Evolutionary conservation across 345 rosid genomes (phyloP), one percentile per base, ranked within the genome.

Genomic region (Brassica rapa): DNA sequence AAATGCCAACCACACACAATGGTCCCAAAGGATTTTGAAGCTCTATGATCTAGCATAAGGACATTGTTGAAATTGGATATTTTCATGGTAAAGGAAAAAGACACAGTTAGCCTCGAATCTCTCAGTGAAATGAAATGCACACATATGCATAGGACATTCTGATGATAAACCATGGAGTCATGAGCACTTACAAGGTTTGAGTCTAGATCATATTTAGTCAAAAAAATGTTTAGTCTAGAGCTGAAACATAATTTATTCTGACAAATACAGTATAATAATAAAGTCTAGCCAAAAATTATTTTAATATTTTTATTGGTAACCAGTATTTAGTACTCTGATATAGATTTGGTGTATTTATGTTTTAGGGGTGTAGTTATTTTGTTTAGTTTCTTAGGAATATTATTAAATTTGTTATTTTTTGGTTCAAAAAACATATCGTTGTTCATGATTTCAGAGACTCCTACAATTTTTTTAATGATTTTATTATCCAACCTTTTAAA

Each of bases 1-100:
- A 69, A 41, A 63, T 23, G 43, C 55, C 68, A 80, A 64, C 80
- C 68, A 75, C 68, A 62, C 53, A 70, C 46, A 24, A 70, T 70
- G 83, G 83, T 75, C 83, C 83, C 61, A 62, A 0, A 41, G 8
- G 41, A 51, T 63, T 23, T 21, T 46, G 19, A 32, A 25, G 71
- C 75, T 62, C 74, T 37, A 68, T 49, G 39, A 25, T 29, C 55
- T 62, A 51, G 62, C 57, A 39, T 30, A 39, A 16, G 37, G 56
- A 41, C 65, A 59, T 35, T 24, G 61, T 68, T 51, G 19, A 67
- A 51, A 35, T 1, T 19, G 16, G 83, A 80, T 64, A 64, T 70
- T 70, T 75, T 80, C 43, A 63, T 6, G 65, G 51, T 21, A 4
- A 8, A 53, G 14, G 35, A 5, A 63, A 73, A 69, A 37, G 62